phyloP scores from a whole-genome alignment of 2,329 filamentous ascomycete species.

The Fragosphaeria purpurea region DNA sequence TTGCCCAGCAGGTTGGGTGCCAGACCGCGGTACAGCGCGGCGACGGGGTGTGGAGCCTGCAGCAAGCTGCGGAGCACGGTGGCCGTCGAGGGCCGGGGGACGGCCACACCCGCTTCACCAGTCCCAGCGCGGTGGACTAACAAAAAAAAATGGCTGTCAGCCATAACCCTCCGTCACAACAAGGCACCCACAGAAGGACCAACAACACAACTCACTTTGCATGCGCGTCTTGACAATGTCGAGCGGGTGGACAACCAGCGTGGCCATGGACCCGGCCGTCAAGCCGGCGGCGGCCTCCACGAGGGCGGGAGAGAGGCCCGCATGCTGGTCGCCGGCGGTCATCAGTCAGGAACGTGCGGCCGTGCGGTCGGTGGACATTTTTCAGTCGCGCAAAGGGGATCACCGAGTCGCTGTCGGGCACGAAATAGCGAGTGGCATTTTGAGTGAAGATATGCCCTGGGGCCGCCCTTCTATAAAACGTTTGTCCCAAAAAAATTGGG shows the following conservation, averaged over 20 bases:
- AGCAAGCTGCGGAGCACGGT: slow-evolving; percentile 41
- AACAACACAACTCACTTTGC: slow-evolving; percentile 51
- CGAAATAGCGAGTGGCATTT: too few species aligned
- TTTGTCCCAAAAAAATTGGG: too few species aligned
- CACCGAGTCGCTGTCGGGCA: too few species aligned
- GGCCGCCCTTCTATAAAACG: too few species aligned
- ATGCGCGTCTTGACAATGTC: slow-evolving; percentile 95
- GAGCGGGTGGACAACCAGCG: slow-evolving; percentile 79
- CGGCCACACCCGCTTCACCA: slow-evolving; percentile 5
- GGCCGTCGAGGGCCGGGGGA: slow-evolving; percentile 34
- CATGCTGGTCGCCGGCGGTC: slow-evolving; percentile 29
- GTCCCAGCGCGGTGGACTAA: slow-evolving; percentile 41
- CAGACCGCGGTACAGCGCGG: slow-evolving; percentile 78
- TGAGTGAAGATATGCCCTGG: too few species aligned
- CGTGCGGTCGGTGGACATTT: too few species aligned
- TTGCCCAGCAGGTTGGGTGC: slow-evolving; percentile 88
- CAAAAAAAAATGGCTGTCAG: background rate
- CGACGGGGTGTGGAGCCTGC: slow-evolving; percentile 43
- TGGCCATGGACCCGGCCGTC: slow-evolving; percentile 76
- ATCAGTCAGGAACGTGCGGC: background rate
- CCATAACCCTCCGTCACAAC: too few species aligned
- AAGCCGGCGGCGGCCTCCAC: slow-evolving; percentile 87
- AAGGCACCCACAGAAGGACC: too few species aligned
- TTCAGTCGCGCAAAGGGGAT: too few species aligned
- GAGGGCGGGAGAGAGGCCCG: slow-evolving; percentile 61